These are phyloP conservation scores for Zizania latifolia DNA, from an alignment of 176 grass and related monocot species.

Conservation along the genomic window DNA sequence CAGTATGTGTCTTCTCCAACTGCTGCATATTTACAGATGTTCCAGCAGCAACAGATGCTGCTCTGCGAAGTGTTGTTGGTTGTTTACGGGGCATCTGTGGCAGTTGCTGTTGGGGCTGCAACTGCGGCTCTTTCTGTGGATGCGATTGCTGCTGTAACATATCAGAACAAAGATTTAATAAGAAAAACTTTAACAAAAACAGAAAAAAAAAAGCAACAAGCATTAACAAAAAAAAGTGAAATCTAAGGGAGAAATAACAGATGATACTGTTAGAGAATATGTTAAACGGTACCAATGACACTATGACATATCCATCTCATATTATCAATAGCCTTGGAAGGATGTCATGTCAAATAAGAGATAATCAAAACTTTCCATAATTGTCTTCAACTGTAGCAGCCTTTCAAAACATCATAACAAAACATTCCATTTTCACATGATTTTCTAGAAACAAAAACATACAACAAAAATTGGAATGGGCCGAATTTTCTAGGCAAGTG, in stretches of 20 bases:
- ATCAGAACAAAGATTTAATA: not conserved
- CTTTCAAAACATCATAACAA: not conserved
- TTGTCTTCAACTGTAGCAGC: not conserved
- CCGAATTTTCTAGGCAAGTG: not conserved
- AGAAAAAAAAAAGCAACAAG: not conserved
- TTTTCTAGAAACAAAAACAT: not conserved
- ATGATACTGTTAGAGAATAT: not conserved
- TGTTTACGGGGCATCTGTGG: constrained; percentile 21
- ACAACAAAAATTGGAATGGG: not conserved
- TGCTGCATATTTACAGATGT: constrained; percentile 19
- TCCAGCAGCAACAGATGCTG: not conserved
- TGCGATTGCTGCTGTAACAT: not conserved
- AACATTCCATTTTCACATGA: not conserved
- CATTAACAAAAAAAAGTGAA: not conserved
- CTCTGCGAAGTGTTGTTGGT: constrained; percentile 1
- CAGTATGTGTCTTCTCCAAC: not conserved
- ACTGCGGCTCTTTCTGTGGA: not conserved
- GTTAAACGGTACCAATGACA: not conserved
- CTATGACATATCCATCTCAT: not conserved
- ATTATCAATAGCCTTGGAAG: not conserved
- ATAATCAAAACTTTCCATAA: not conserved
- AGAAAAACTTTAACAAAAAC: not conserved
- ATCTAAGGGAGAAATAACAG: not conserved
- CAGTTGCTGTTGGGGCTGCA: not conserved
- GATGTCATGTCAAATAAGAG: not conserved